Evolutionary conservation across 1,284 basidiomycete genomes (phyloP).

Genomic region (Sphagnurus paluster): DNA sequence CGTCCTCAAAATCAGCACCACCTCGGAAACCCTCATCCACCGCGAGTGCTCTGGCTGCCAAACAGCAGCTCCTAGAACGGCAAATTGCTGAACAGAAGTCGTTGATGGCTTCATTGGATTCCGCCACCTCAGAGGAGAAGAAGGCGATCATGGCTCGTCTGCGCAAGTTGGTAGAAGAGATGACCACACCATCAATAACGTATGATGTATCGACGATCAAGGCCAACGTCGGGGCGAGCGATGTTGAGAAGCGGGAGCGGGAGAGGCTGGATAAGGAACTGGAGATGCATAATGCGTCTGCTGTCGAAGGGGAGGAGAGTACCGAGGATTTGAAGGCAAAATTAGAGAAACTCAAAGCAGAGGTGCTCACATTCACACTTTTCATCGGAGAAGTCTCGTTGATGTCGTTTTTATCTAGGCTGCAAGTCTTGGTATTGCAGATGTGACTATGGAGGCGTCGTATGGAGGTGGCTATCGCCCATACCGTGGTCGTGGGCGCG

Average conservation of each 20-base stretch:
- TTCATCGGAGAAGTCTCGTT: not conserved
- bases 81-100: slow-evolving; percentile 90
- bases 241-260: slow-evolving; percentile 53
- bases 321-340: slow-evolving; percentile 78
- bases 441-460: slow-evolving; percentile 37
- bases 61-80: slow-evolving; percentile 77
- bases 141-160: slow-evolving; percentile 78
- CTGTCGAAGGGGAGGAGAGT: slow-evolving; percentile 39
- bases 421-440: slow-evolving; percentile 74
- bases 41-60: slow-evolving; percentile 56
- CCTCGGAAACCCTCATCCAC: slow-evolving; percentile 38
- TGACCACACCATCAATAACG: slow-evolving; percentile 40
- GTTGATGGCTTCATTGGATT: slow-evolving; percentile 71
- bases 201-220: slow-evolving; percentile 21
- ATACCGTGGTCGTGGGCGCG: slow-evolving; percentile 74
- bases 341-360: slow-evolving; percentile 79
- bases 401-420: slow-evolving; percentile 45
- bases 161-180: slow-evolving; percentile 80
- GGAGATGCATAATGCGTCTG: slow-evolving; percentile 56
- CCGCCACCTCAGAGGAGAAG: slow-evolving; percentile 74
- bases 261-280: slow-evolving; percentile 77
- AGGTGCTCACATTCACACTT: slow-evolving; percentile 49
- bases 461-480: slow-evolving; percentile 52
- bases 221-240: slow-evolving; percentile 29
- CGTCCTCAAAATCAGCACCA: slow-evolving; percentile 29